A percentile compares a stretch with the other conserved stretches of the same genome.
Conservation (phyloP, 2,329 filamentous ascomycete species). For the Diaporthe helianthi region DNA sequence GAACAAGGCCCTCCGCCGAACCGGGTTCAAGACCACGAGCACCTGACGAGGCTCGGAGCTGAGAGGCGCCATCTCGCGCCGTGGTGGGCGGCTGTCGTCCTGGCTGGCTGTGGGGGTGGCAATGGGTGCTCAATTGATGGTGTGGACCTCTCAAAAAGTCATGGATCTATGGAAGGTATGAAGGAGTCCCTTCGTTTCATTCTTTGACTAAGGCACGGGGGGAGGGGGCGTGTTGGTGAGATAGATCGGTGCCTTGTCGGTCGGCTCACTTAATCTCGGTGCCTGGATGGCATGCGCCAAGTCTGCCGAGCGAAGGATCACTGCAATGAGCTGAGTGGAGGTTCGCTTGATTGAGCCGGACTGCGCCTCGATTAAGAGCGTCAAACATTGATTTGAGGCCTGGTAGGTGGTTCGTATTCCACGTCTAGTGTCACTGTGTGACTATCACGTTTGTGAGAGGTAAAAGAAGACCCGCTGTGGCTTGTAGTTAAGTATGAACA, state of each 20-base stretch:
- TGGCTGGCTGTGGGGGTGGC: background rate
- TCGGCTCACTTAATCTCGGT: conserved; percentile 14
- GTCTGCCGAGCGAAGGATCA: background rate
- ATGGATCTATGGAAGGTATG: background rate
- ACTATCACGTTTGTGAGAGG: background rate
- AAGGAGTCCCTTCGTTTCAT: background rate
- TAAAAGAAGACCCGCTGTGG: background rate
- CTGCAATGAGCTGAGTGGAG: background rate
- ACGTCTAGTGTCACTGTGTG: background rate
- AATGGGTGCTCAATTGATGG: background rate
- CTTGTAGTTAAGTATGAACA: background rate
- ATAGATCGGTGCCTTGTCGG: background rate
- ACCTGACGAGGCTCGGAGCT: conserved; percentile 62
- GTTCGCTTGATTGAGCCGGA: background rate
- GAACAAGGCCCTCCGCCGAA: conserved; percentile 58
- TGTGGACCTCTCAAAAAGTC: background rate
- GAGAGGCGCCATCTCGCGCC: conserved; percentile 56
- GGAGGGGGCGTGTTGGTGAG: background rate
- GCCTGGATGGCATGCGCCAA: conserved; percentile 14
- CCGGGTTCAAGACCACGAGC: conserved; percentile 60
- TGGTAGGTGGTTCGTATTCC: background rate
- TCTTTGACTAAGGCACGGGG: background rate
- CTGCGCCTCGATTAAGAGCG: conserved; percentile 12
- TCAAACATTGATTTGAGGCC: background rate
- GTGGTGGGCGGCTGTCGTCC: background rate